Evolutionary conservation across 2,329 filamentous ascomycete species (phyloP), one percentile per base, ranked within the genome.

Genomic region (Talaromyces albobiverticillius): DNA sequence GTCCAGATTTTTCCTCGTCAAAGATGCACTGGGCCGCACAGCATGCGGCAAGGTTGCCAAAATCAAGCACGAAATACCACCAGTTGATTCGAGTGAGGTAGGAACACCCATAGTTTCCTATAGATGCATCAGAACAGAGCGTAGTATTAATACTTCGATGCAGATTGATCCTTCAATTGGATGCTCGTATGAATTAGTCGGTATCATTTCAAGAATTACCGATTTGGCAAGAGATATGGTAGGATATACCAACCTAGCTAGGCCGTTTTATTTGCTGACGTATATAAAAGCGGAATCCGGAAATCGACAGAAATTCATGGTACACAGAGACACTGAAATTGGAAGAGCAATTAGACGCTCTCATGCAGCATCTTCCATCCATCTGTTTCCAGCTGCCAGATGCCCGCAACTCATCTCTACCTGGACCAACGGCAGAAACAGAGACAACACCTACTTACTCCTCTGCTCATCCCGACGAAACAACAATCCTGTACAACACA

Each of bases 1-100:
- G 5, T 53, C 56, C 2, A 55, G 48, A 23, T 58, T 56, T 18
- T 58, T 58, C 32, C 56, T 58, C 22, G 56, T 58, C 25, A 58
- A 55, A 31, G 56, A 58, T 47, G 56, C 56, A 16, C 32, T 58
- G 14, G 56, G 56, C 26, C 54, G 56, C n/a, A 51, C 56, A 31
- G 56, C 56, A 5, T 58, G 56, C n/a, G 48, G 49, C 14, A 58
- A 55, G 34, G 54, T 55, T 14, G 56, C 56, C 18, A 56, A 56
- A 29, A 32, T 58, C 2, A 56, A 56, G 49, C 47, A 55, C 6
- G 53, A 58, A 41, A 36, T 58, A 32, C 45, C 46, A 16, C 49
- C 49, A 1, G 32, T 50, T 4, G 40, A 53, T 29, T 53, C 53
- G 5, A 55, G 43, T 14, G 56, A 58, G 55, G 55, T 54, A 38